These are phyloP conservation scores for Boletus barrowsii DNA, from an alignment of 768 basidiomycete species.

Conservation along the genomic window DNA sequence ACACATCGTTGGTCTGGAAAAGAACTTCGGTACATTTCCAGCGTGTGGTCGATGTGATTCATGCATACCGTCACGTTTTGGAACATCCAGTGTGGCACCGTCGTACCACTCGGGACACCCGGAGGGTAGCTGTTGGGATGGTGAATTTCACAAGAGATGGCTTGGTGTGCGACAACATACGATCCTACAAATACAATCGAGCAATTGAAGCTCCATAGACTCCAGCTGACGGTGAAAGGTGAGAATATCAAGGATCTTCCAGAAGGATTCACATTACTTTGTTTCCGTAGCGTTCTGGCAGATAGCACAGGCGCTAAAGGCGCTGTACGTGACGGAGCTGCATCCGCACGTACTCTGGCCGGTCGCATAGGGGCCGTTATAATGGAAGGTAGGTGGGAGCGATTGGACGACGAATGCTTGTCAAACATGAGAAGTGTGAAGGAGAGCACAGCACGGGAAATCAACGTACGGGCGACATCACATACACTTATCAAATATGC, in stretches of 20 bases:
- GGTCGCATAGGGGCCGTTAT: slow-evolving; percentile 21
- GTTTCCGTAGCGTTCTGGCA: slow-evolving; percentile 47
- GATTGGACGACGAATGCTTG: no score
- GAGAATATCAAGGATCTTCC: background rate
- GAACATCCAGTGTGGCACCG: slow-evolving; percentile 63
- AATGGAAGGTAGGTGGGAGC: no score
- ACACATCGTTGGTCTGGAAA: slow-evolving; percentile 20
- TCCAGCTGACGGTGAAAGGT: slow-evolving; percentile 42
- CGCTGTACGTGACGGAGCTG: slow-evolving; percentile 52
- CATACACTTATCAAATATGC: slow-evolving; percentile 44
- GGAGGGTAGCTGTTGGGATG: slow-evolving; percentile 38
- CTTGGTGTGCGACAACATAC: slow-evolving; percentile 8
- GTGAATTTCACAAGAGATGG: background rate
- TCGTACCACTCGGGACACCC: slow-evolving; percentile 43
- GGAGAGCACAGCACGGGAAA: background rate
- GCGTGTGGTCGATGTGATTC: background rate
- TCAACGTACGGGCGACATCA: slow-evolving; percentile 37
- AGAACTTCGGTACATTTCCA: slow-evolving; percentile 1
- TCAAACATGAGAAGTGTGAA: background rate
- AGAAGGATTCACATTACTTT: slow-evolving; percentile 23
- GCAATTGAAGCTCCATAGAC: slow-evolving; percentile 48
- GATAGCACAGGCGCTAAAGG: slow-evolving; percentile 53
- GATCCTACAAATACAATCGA: slow-evolving; percentile 31
- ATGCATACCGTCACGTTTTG: slow-evolving; percentile 45
- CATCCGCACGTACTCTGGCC: slow-evolving; percentile 44